Conservation (phyloP, 345 rosid genomes). For the Mallotus nudiflorus region DNA sequence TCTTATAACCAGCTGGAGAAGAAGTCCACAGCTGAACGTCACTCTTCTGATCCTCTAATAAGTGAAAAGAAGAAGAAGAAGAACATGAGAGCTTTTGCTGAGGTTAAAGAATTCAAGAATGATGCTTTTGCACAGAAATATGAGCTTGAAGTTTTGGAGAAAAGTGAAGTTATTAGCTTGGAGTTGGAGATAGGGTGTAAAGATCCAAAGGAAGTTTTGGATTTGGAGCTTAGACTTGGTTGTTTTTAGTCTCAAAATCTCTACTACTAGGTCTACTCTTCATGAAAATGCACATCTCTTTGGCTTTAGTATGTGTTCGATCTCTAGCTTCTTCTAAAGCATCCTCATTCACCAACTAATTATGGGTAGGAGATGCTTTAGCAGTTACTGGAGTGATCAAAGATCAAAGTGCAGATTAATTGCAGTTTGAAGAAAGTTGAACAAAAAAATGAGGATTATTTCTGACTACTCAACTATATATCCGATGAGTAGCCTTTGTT, state of each 20-base stretch:
- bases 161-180: conserved; percentile 37
- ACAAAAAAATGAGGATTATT: not conserved
- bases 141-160: conserved; percentile 32
- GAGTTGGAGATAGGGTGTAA: conserved; percentile 47
- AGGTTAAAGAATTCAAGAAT: conserved; percentile 32
- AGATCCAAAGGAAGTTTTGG: conserved; percentile 48
- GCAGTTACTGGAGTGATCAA: not conserved
- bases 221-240: conserved; percentile 77
- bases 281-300: too few species aligned
- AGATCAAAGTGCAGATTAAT: too few species aligned
- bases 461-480: not conserved
- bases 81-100: conserved; percentile 23
- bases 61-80: conserved; percentile 32
- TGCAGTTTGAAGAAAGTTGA: too few species aligned
- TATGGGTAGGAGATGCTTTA: not conserved
- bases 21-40: conserved; percentile 12
- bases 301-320: not conserved
- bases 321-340: not conserved
- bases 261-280: too few species aligned
- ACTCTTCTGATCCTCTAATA: conserved; percentile 15
- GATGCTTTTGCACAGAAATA: conserved; percentile 11
- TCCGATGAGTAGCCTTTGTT: not conserved
- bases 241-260: conserved; percentile 19
- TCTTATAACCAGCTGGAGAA: conserved; percentile 16
- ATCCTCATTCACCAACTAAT: not conserved